These are phyloP conservation scores for Testicularia cyperi DNA, from an alignment of 1,284 basidiomycete species.

Conservation along the genomic window DNA sequence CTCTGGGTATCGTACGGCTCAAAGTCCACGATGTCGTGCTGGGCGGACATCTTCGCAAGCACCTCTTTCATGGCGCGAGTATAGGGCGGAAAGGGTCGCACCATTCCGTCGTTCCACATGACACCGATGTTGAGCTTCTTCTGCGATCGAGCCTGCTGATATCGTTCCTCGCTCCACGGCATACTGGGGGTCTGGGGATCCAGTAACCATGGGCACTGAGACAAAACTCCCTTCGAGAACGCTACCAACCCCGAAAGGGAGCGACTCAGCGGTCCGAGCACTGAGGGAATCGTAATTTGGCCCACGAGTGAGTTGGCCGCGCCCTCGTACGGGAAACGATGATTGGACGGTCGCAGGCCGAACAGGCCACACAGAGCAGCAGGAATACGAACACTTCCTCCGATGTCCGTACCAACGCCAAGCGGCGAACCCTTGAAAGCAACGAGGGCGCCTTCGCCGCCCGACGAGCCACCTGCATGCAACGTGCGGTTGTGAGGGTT, in stretches of 20 bases:
- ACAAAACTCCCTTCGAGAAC: conserved; percentile 69
- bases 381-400: conserved; percentile 71
- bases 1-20: conserved; percentile 33
- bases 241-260: conserved; percentile 67
- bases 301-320: conserved; percentile 61
- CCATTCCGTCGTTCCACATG: conserved; percentile 61
- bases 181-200: conserved; percentile 70
- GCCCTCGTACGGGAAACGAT: conserved; percentile 72
- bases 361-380: conserved; percentile 70
- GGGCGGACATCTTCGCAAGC: conserved; percentile 45
- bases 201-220: conserved; percentile 69
- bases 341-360: conserved; percentile 71
- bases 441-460: conserved; percentile 70
- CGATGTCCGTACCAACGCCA: conserved; percentile 72
- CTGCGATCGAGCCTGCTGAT: conserved; percentile 61
- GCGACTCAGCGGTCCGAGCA: conserved; percentile 72
- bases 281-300: conserved; percentile 71
- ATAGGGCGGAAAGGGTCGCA: conserved; percentile 60
- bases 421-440: conserved; percentile 65
- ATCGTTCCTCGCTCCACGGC: conserved; percentile 69
- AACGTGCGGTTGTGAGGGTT: conserved; percentile 67
- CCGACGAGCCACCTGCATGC: conserved; percentile 67
- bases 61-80: conserved; percentile 56
- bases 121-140: conserved; percentile 52
- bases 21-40: conserved; percentile 47